Percentiles rank a stretch among this genome's conserved stretches.
phyloP scores from a whole-genome alignment of 441 rosid species.

The Pelargonium myrrhifolium region DNA sequence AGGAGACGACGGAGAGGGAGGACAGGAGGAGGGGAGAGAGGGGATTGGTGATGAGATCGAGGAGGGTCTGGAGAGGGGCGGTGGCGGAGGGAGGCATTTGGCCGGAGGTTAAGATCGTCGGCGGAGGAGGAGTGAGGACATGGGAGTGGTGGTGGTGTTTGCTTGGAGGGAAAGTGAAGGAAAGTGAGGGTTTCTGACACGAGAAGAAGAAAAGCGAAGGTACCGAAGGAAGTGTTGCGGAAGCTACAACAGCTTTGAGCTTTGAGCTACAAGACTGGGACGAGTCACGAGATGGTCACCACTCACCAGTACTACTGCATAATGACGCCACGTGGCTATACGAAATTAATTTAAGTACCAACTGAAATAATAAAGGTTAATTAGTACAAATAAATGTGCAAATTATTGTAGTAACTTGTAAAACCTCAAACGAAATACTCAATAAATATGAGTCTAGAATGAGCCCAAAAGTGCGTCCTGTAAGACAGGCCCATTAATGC shows the following conservation, averaged over 20 bases:
- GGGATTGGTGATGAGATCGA: conserved; percentile 44
- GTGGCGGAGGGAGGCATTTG: conserved; percentile 29
- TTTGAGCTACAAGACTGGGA: neutral
- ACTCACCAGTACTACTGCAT: too few relatives aligned
- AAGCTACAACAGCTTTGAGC: neutral
- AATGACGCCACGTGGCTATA: too few relatives aligned
- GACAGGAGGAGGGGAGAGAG: conserved; percentile 57
- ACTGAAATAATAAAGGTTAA: too few relatives aligned
- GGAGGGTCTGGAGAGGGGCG: conserved; percentile 36
- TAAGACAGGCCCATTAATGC: too few relatives aligned
- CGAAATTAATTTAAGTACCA: neutral
- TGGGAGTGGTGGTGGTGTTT: too few relatives aligned
- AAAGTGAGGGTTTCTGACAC: conserved; percentile 13
- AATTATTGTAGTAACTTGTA: too few relatives aligned
- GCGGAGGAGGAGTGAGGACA: too few relatives aligned
- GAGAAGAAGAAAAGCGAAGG: neutral
- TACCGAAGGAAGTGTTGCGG: neutral
- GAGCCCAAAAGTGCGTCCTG: too few relatives aligned
- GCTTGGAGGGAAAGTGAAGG: conserved; percentile 20
- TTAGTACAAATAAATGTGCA: too few relatives aligned
- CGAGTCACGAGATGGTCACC: neutral
- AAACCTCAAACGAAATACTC: too few relatives aligned
- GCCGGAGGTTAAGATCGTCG: too few relatives aligned
- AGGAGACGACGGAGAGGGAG: conserved; percentile 47
- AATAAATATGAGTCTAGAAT: too few relatives aligned